phyloP scores from a whole-genome alignment of 2,329 filamentous ascomycete species.

The Colletotrichum agaves region DNA sequence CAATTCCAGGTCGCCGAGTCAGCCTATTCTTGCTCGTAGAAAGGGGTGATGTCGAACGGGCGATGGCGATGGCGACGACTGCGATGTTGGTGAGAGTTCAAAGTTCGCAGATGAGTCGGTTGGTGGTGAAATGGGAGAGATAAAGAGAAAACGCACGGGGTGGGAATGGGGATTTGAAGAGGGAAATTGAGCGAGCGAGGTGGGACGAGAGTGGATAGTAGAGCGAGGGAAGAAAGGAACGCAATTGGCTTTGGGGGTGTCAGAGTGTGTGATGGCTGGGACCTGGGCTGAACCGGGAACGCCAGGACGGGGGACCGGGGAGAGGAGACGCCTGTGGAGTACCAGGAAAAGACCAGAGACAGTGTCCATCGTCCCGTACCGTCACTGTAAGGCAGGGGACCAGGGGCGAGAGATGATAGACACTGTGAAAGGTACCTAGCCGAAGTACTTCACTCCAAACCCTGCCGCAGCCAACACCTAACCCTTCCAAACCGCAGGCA shows the following conservation, averaged over 20 bases:
- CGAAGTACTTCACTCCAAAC: not conserved
- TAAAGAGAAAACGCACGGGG: not conserved
- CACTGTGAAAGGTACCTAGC: not conserved
- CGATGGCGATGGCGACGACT: slow-evolving; percentile 1
- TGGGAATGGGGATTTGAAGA: slow-evolving; percentile 35
- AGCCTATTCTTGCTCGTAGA: not conserved
- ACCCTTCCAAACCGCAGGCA: not conserved
- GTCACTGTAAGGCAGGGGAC: not conserved
- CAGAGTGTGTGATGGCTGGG: slow-evolving; percentile 33
- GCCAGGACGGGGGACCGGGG: slow-evolving; percentile 7
- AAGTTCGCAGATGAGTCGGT: slow-evolving; percentile 17
- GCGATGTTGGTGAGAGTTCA: slow-evolving; percentile 11
- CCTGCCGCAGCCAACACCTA: not conserved
- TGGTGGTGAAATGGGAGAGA: slow-evolving; percentile 1
- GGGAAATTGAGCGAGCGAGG: slow-evolving; percentile 11
- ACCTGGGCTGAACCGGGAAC: slow-evolving; percentile 24
- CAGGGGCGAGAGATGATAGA: not conserved
- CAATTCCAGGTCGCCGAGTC: not conserved
- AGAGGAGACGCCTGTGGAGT: not conserved
- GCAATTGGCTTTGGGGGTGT: slow-evolving; percentile 37
- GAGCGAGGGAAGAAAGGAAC: slow-evolving; percentile 29
- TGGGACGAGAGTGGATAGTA: slow-evolving; percentile 33
- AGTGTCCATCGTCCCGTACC: not conserved
- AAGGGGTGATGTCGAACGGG: not conserved
- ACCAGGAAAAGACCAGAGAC: not conserved